Conservation (phyloP, 345 rosid genomes). For the Balakata baccata region DNA sequence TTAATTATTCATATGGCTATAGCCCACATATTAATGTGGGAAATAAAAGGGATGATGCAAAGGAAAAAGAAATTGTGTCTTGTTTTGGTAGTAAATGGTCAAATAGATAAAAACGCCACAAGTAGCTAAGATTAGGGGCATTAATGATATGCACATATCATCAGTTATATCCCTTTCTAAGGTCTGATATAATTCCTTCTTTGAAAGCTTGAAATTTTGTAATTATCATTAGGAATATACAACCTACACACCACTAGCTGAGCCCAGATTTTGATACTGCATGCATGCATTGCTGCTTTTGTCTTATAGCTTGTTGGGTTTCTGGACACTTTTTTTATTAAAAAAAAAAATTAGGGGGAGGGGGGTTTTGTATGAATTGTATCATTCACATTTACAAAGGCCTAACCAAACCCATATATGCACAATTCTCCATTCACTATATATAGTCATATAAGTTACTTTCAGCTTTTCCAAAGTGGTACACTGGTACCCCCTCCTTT, state of each 20-base stretch:
- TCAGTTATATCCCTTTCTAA: slow-evolving; percentile 9
- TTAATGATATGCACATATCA: neutral
- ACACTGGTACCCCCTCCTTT: no score
- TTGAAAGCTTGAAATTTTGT: slow-evolving; percentile 18
- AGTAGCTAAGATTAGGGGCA: neutral
- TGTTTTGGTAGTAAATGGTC: neutral
- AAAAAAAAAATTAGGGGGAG: no score
- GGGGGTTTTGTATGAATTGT: slow-evolving; percentile 20
- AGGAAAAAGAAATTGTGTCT: no score
- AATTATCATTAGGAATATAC: slow-evolving; percentile 4
- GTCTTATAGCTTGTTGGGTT: neutral
- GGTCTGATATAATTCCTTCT: slow-evolving; percentile 6
- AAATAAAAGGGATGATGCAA: neutral
- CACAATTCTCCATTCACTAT: neutral
- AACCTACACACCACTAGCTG: neutral
- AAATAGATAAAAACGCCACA: neutral
- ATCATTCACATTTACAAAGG: slow-evolving; percentile 17
- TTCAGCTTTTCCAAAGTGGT: slow-evolving; percentile 35
- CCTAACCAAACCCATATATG: neutral
- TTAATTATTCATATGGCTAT: no score
- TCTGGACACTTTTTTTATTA: no score
- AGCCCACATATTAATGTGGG: neutral
- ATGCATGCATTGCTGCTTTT: neutral
- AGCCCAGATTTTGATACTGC: neutral
- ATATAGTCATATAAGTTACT: slow-evolving; percentile 9